These are phyloP conservation scores for Chimonanthus praecox DNA, from an alignment of 164 flowering plant species.

Conservation along the genomic window DNA sequence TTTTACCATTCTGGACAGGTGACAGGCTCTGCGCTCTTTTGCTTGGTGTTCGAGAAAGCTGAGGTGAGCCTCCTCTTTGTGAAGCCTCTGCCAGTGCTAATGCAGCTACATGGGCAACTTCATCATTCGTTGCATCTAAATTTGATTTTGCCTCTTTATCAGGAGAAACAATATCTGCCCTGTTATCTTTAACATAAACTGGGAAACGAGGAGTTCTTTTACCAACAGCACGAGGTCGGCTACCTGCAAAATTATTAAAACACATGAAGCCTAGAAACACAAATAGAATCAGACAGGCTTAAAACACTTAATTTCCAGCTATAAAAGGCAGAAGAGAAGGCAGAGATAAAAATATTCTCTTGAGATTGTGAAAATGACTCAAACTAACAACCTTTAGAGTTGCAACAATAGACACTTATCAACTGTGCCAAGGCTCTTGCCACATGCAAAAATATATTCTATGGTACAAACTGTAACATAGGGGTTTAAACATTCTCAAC, in stretches of 20 bases:
- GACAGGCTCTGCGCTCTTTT: constrained; percentile 42
- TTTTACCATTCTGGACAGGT: constrained; percentile 38
- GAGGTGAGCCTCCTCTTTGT: constrained; percentile 73
- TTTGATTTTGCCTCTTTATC: constrained; percentile 35
- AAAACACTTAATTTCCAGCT: not conserved
- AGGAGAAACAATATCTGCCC: constrained; percentile 29
- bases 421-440: no score
- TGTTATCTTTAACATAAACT: constrained; percentile 43
- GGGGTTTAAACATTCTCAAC: no score
- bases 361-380: no score
- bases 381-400: no score
- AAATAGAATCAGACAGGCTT: not conserved
- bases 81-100: constrained; percentile 76
- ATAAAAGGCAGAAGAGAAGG: no score
- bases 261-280: not conserved
- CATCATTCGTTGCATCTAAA: constrained; percentile 49
- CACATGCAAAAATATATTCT: no score
- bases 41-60: constrained; percentile 47
- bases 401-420: no score
- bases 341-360: no score
- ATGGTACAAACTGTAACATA: no score
- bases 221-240: constrained; percentile 74
- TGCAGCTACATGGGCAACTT: constrained; percentile 65
- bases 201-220: constrained; percentile 96
- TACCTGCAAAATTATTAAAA: constrained; percentile 35